Conservation (phyloP, 768 basidiomycete genomes). For the Rhizopogon sp. region DNA sequence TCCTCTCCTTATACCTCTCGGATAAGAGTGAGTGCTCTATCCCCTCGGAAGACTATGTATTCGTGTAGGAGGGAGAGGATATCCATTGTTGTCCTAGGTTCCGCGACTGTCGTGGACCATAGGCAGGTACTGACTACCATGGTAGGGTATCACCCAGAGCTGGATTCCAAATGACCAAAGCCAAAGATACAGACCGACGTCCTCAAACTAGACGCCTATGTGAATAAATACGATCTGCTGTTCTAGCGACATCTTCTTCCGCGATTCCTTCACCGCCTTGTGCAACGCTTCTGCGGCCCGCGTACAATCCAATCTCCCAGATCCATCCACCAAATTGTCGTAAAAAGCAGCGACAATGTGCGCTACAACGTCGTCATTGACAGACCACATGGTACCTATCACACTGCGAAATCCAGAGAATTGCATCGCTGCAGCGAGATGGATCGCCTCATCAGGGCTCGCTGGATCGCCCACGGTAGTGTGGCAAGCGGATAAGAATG, state of each 20-base stretch:
- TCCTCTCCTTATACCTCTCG: no score
- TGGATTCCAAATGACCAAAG: no score
- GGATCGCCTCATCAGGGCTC: constrained; percentile 14
- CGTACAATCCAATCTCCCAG: background rate
- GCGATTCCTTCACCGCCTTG: background rate
- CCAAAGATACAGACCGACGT: no score
- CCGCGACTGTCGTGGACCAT: no score
- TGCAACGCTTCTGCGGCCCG: constrained; percentile 2
- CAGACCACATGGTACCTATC: constrained; percentile 18
- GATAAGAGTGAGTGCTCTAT: no score
- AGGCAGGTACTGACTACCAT: no score
- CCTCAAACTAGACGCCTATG: background rate
- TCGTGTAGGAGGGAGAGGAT: no score
- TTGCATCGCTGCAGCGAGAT: constrained; percentile 19
- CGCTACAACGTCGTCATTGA: background rate
- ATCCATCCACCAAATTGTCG: background rate
- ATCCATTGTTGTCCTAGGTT: no score
- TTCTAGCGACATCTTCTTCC: background rate
- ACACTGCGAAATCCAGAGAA: constrained; percentile 16
- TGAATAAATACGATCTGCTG: constrained; percentile 4
- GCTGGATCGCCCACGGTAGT: constrained; percentile 14
- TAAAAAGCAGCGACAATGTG: background rate
- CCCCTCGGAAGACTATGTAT: no score
- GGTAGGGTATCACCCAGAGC: no score
- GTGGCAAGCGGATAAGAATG: constrained; percentile 17